Evolutionary conservation across 495 filamentous ascomycete genomes (phyloP).

Genomic region (Aspergillus egyptiacus): DNA sequence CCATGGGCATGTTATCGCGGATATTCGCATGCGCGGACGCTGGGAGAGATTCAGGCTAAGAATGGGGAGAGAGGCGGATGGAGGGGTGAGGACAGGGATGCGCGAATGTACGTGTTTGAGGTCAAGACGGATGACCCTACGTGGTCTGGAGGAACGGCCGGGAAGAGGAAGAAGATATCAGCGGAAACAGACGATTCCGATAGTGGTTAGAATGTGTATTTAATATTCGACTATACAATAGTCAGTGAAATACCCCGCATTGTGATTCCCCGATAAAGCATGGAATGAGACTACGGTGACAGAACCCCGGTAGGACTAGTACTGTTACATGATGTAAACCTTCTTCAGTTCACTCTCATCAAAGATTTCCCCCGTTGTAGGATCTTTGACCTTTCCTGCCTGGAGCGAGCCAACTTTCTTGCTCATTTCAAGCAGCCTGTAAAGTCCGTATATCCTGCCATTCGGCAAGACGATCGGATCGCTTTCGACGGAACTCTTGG

Average conservation of each 20-base stretch:
- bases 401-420: slow-evolving; percentile 51
- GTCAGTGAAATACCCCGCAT: not conserved
- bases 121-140: slow-evolving; percentile 48
- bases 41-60: slow-evolving; percentile 67
- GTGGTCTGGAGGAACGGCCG: not conserved
- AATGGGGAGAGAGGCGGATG: slow-evolving; percentile 54
- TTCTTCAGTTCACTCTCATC: slow-evolving; percentile 62
- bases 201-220: slow-evolving; percentile 23
- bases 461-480: slow-evolving; percentile 87
- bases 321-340: slow-evolving; percentile 71
- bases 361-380: slow-evolving; percentile 67
- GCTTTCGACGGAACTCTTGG: slow-evolving; percentile 82
- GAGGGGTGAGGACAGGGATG: slow-evolving; percentile 71
- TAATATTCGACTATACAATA: slow-evolving; percentile 5
- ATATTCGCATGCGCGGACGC: slow-evolving; percentile 81
- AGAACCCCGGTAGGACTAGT: not conserved
- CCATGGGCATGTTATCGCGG: slow-evolving; percentile 68
- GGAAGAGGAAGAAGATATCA: slow-evolving; percentile 35
- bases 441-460: slow-evolving; percentile 74
- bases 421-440: slow-evolving; percentile 67
- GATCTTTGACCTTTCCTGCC: slow-evolving; percentile 68
- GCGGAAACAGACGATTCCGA: slow-evolving; percentile 40
- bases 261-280: not conserved
- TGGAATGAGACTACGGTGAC: not conserved
- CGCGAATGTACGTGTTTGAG: slow-evolving; percentile 75